Base-by-base conservation (phyloP, 345 rosid genomes). In the Aurinia saxatilis region DNA sequence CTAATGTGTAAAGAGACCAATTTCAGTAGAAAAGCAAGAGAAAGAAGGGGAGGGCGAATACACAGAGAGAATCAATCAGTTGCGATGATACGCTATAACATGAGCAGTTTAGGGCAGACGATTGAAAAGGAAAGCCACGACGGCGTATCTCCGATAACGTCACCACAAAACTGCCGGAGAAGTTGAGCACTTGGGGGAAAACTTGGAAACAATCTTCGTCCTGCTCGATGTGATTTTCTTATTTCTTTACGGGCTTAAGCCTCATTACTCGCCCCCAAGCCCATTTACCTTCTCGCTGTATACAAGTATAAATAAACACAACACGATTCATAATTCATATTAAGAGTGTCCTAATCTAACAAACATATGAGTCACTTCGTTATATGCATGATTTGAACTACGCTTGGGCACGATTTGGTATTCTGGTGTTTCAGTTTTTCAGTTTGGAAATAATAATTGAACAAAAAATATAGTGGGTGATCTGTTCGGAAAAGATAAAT, bases 191-290 rank as follows among this genome's bases (percentile, higher is more conserved):
- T 70, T 63, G 50, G 36, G 37, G 57, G 53, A n/a, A n/a, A n/a
- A n/a, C n/a, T n/a, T n/a, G n/a, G n/a, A 70, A 57, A 57, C 34
- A 17, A 70, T 33, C 52, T 7, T 57, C 70, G 34, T 56, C 69
- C 59, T 64, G 27, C 59, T 56, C 17, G 65, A 57, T 56, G 60
- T 47, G 62, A 37, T 69, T 36, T 36, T 46, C 42, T 18, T 30
- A 13, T 33, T 38, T 2, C 8, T 15, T 15, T 14, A 46, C 63
- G 63, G 69, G 74, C 50, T 23, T 29, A n/a, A 0, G 7, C 55
- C 31, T 46, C 15, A 5, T 14, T 61, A 37, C 9, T 46, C 2
- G 25, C 25, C 25, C 25, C 40, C 2, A 44, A 35, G 13, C 52
- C 27, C 27, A 5, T 23, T 23, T 23, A n/a, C n/a, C n/a, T n/a